Base-by-base conservation (phyloP, 306 rosid species). In the Abrus precatorius region DNA sequence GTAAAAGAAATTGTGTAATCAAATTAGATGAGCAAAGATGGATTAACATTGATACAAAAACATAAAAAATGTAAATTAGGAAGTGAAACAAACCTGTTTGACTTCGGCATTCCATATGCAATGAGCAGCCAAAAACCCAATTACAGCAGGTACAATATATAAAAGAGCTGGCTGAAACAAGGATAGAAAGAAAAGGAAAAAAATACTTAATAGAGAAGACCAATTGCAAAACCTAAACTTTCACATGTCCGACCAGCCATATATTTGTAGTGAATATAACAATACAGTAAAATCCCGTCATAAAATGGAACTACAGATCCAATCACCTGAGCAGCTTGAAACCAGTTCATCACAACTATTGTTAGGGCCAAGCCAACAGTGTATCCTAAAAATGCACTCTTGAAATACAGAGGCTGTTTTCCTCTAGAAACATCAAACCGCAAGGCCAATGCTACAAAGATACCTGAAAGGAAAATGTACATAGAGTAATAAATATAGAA, bases 271-370 rank as follows among this genome's bases (percentile, higher is more conserved):
- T 28, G 62, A 13, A 20, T 52, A 40, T 74, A 32, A 59, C 29
- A 60, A 27, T 9, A 61, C 12, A 44, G 56, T 63, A 67, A 32
- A 44, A 11, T 29, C 32, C 20, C 61, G 57, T 27, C 43, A 29
- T 40, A 67, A 69, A 68, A 43, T 53, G 57, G 74, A 50, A 59
- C 75, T 71, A 86, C 56, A 47, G 43, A 78, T 59, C 59, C 48
- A 69, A 78, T 94, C 83, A 90, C 99, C 99, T 95, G 99, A 7
- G 99, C 98, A 61, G 99, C 98, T 85, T 93, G 98, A 86, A 91
- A 95, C 99, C 99, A 95, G 88, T 95, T 95, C 98, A 95, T 95
- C 61, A 95, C 98, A 45, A 93, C 59, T 68, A 95, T 95, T 59
- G 99, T 95, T 36, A 95, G 98, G 72, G 82, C 91, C 89, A 95